phyloP scores from a whole-genome alignment of 345 rosid species.

The Populus euphratica region DNA sequence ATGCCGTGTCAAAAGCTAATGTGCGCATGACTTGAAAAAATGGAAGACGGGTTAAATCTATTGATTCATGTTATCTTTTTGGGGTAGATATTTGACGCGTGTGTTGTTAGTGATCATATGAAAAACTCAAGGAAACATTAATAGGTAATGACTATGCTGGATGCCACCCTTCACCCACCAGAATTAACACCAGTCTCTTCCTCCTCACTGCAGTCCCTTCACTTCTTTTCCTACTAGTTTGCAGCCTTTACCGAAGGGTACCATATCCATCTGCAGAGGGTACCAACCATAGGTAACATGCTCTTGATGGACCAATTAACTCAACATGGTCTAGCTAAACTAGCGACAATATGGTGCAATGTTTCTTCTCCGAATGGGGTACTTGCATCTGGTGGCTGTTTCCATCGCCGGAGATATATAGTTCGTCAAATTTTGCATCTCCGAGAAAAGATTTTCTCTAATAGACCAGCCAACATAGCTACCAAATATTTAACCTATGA shows the following conservation, averaged over 20 bases:
- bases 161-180: too few relatives aligned
- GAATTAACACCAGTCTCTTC: background rate
- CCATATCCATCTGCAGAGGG: slow-evolving; percentile 81
- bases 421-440: slow-evolving; percentile 78
- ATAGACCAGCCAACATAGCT: slow-evolving; percentile 78
- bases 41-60: too few relatives aligned
- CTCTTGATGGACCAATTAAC: slow-evolving; percentile 79
- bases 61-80: too few relatives aligned
- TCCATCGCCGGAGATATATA: slow-evolving; percentile 50
- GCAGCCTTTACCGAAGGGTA: slow-evolving; percentile 33
- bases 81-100: too few relatives aligned
- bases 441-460: slow-evolving; percentile 79
- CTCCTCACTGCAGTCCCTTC: slow-evolving; percentile 32
- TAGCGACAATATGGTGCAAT: slow-evolving; percentile 74
- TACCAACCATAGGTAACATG: slow-evolving; percentile 84
- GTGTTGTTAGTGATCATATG: too few relatives aligned
- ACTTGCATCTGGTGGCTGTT: slow-evolving; percentile 59
- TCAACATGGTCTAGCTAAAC: slow-evolving; percentile 71
- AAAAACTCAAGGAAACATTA: too few relatives aligned
- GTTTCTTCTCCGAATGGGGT: slow-evolving; percentile 73
- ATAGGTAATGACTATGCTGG: too few relatives aligned
- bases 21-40: too few relatives aligned
- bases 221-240: slow-evolving; percentile 34
- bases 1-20: too few relatives aligned
- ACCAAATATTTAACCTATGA: slow-evolving; percentile 57